Base-by-base conservation (phyloP, 306 rosid genomes). In the Dryas octopetala region DNA sequence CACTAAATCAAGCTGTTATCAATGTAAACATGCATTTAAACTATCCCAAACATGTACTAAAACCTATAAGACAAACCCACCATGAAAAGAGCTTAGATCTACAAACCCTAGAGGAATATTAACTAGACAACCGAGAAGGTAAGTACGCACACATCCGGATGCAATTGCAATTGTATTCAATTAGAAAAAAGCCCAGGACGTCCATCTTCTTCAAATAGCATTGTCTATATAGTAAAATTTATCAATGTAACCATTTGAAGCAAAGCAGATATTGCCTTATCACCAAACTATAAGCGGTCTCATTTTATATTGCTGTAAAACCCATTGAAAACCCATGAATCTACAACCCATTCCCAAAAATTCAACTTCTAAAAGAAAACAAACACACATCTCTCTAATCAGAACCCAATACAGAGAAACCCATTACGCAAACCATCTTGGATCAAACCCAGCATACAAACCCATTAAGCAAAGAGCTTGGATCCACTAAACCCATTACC, bases 11-110 rank as follows among this genome's bases (percentile, higher is more conserved):
- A 79, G 68, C 72, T 45, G 11, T 46, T 49, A 17, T 19, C 49
- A 5, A 55, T 41, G 40, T 82, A 38, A 73, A 78, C 46, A 73
- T 51, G 41, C 13, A 9, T 68, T 12, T 16, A 16, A 57, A 23
- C 40, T 66, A 51, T 26, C 55, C 61, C 19, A 46, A 57, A 55
- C 53, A 51, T 59, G 53, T 53, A 74, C 70, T 17, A 68, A 77
- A 54, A 38, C 52, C 28, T 53, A 66, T 76, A 8, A 59, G 55
- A 60, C 58, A 60, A 70, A 73, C 54, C 58, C 53, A 78, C 38
- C 67, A 72, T 53, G 47, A 48, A 61, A 66, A 16, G 3, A 62
- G 12, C 55, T 66, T 48, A 44, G 59, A 81, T 81, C 75, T 28
- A 67, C 57, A 58, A 58, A 68, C 49, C 61, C 69, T 13, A 74